phyloP scores from a whole-genome alignment of 208 protist genomes.

The Leishmania amazonensis region DNA sequence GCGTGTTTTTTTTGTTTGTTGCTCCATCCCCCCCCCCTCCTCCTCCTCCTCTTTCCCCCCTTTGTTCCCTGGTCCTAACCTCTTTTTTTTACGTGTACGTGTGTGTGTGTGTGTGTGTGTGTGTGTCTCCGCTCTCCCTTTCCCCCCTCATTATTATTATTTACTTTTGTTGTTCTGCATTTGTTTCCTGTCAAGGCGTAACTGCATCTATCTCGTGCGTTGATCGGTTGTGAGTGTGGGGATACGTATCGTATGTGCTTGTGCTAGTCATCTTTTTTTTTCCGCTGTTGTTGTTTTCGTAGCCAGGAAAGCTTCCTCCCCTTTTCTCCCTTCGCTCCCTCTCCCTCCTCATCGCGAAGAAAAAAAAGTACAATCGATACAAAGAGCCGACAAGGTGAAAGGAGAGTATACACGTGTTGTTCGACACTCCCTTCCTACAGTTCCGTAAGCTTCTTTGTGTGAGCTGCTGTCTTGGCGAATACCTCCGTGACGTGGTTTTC shows the following conservation, averaged over 20 bases:
- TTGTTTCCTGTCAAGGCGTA: not conserved
- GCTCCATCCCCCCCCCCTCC: not conserved
- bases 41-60: not conserved
- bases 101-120: not conserved
- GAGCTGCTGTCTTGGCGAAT: not conserved
- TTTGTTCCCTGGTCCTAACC: slow-evolving; percentile 6
- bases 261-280: not conserved
- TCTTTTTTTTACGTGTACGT: not conserved
- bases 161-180: not conserved
- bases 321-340: not conserved
- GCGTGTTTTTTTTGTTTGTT: not conserved
- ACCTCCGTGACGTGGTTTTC: not conserved
- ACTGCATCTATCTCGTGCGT: not conserved
- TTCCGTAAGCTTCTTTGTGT: not conserved
- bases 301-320: not conserved
- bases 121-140: too few relatives aligned
- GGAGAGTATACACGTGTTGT: not conserved
- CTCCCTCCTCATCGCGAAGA: not conserved
- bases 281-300: not conserved
- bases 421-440: not conserved
- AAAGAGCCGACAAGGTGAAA: not conserved
- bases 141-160: not conserved
- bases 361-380: not conserved
- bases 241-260: not conserved
- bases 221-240: not conserved